Conservation (phyloP, 1,284 basidiomycete genomes). For the Ceratobasidium sp. region DNA sequence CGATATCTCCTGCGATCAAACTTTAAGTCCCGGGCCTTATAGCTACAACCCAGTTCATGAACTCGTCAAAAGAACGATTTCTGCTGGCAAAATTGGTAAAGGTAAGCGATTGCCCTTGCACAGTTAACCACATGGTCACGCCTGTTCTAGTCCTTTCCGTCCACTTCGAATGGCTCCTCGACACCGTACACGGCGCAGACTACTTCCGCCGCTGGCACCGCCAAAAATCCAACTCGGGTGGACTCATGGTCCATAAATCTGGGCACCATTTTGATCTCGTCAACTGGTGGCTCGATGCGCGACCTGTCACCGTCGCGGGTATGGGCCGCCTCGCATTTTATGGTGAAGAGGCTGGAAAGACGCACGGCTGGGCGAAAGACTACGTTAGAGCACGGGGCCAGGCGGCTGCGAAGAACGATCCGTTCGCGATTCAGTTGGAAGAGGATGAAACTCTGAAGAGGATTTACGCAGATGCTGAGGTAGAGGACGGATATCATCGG, state of each 20-base stretch:
- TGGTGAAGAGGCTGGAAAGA: constrained; percentile 63
- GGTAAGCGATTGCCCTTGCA: constrained; percentile 49
- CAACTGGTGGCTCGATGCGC: constrained; percentile 70
- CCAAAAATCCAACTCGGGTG: constrained; percentile 66
- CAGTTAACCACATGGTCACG: neutral
- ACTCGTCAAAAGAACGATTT: constrained; percentile 66
- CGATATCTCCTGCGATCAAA: neutral
- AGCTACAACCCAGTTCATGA: constrained; percentile 70
- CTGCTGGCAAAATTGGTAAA: constrained; percentile 66
- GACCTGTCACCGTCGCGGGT: constrained; percentile 66
- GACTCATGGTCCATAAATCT: constrained; percentile 68
- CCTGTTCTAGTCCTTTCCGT: constrained; percentile 62
- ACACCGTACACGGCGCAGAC: constrained; percentile 68
- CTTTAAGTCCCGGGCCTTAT: constrained; percentile 49
- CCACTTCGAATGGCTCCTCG: constrained; percentile 70
- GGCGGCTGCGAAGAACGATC: constrained; percentile 63
- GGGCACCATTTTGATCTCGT: constrained; percentile 68
- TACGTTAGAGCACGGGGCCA: constrained; percentile 65
- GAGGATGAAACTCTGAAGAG: constrained; percentile 63
- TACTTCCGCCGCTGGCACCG: constrained; percentile 69
- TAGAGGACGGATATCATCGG: constrained; percentile 63
- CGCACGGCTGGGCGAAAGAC: constrained; percentile 65
- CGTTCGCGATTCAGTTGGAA: constrained; percentile 67
- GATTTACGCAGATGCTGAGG: constrained; percentile 63
- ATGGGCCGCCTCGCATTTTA: constrained; percentile 67